A percentile compares a stretch with the other conserved stretches of the same genome.
These are phyloP conservation scores for Pezicula rhizophila DNA, from an alignment of 2,329 filamentous ascomycete genomes.

Conservation along the genomic window DNA sequence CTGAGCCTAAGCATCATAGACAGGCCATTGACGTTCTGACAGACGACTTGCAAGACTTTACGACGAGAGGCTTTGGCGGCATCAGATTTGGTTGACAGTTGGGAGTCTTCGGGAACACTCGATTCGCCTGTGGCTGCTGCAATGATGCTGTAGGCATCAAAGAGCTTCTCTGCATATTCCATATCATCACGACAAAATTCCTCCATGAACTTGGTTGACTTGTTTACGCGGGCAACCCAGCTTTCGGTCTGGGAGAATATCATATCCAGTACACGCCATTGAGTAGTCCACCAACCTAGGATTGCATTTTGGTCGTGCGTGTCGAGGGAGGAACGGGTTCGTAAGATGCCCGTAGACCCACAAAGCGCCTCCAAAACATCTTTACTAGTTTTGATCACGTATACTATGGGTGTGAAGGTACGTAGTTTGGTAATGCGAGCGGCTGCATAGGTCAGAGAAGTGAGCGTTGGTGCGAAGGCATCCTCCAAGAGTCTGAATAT, in stretches of 20 bases:
- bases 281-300: constrained; percentile 70
- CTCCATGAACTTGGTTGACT: constrained; percentile 59
- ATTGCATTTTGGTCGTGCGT: constrained; percentile 36
- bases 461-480: constrained; percentile 38
- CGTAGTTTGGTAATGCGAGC: constrained; percentile 35
- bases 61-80: constrained; percentile 33
- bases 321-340: constrained; percentile 17
- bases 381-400: constrained; percentile 49
- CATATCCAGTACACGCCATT: constrained; percentile 76
- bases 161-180: constrained; percentile 81
- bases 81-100: constrained; percentile 20
- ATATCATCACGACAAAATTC: constrained; percentile 93
- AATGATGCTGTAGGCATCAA: constrained; percentile 80
- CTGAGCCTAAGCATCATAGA: constrained; percentile 86
- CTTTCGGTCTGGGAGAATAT: constrained; percentile 77
- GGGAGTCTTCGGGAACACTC: constrained; percentile 29
- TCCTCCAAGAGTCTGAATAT: constrained; percentile 39
- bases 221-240: constrained; percentile 65
- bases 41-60: constrained; percentile 58
- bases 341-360: constrained; percentile 47
- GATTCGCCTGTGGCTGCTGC: constrained; percentile 39
- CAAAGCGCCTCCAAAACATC: constrained; percentile 52
- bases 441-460: constrained; percentile 38
- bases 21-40: constrained; percentile 59
- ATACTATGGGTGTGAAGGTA: constrained; percentile 52